Conservation (phyloP, 2,329 filamentous ascomycete genomes). For the Pleoardoris graminearum region DNA sequence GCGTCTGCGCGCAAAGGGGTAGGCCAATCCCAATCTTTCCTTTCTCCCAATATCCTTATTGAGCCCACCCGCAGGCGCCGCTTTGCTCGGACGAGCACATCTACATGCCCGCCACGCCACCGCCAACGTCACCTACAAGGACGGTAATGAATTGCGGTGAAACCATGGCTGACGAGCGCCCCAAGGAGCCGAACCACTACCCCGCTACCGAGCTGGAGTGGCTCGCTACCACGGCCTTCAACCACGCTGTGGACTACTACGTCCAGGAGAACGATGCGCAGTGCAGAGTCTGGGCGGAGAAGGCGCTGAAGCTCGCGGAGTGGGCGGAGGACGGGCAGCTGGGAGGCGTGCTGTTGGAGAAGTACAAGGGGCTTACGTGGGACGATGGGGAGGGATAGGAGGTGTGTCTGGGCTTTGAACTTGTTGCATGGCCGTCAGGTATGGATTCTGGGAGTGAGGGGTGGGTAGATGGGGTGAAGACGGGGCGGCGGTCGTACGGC, state of each 20-base stretch:
- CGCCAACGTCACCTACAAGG: constrained; percentile 18
- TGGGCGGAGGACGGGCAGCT: constrained; percentile 58
- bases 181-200: constrained; percentile 54
- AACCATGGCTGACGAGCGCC: constrained; percentile 25
- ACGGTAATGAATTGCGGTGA: constrained; percentile 4
- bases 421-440: too few species aligned
- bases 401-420: too few species aligned
- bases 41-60: neutral
- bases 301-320: constrained; percentile 64
- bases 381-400: constrained; percentile 6
- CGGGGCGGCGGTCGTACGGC: too few species aligned
- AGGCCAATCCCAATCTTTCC: constrained; percentile 14
- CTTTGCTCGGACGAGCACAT: neutral
- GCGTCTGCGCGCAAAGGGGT: constrained; percentile 34
- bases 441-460: too few species aligned
- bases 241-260: constrained; percentile 67
- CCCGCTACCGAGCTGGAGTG: constrained; percentile 73
- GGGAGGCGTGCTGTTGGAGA: constrained; percentile 42
- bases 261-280: constrained; percentile 55
- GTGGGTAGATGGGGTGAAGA: too few species aligned
- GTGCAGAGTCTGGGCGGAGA: constrained; percentile 65
- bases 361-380: constrained; percentile 58
- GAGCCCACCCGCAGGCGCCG: constrained; percentile 8
- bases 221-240: constrained; percentile 65
- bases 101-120: constrained; percentile 17